These are phyloP conservation scores for Lathyrus oleraceus DNA, from an alignment of 306 rosid genomes.

Conservation along the genomic window DNA sequence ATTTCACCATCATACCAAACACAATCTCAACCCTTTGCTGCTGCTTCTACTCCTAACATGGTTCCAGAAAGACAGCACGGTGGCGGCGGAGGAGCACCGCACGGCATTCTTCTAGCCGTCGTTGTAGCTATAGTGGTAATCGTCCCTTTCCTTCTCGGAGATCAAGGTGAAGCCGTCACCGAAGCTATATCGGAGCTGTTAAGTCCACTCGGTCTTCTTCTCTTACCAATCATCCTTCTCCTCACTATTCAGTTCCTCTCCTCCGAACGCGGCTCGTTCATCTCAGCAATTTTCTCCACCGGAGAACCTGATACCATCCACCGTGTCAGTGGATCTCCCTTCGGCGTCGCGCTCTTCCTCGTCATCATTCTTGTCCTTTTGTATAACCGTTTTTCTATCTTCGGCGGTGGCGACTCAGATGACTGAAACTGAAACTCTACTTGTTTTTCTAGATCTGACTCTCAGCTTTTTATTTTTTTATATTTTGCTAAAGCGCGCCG, in stretches of 20 bases:
- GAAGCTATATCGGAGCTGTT: slow-evolving; percentile 72
- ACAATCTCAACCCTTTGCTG: neutral
- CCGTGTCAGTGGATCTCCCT: slow-evolving; percentile 76
- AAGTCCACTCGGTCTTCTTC: slow-evolving; percentile 80
- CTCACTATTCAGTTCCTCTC: slow-evolving; percentile 88
- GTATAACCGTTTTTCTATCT: slow-evolving; percentile 68
- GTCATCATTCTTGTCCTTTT: slow-evolving; percentile 64
- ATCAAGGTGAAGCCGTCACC: slow-evolving; percentile 75
- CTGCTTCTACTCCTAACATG: slow-evolving; percentile 19
- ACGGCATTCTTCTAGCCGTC: slow-evolving; percentile 62
- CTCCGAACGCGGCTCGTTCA: slow-evolving; percentile 75
- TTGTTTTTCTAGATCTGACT: slow-evolving; percentile 33
- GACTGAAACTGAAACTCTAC: slow-evolving; percentile 50
- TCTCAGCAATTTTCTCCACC: slow-evolving; percentile 67
- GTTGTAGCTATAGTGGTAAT: slow-evolving; percentile 63
- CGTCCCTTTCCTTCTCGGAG: slow-evolving; percentile 68
- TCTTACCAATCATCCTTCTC: slow-evolving; percentile 81
- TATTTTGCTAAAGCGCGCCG: no score
- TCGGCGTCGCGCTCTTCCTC: slow-evolving; percentile 83
- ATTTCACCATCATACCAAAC: neutral
- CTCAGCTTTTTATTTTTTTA: neutral
- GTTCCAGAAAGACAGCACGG: slow-evolving; percentile 54
- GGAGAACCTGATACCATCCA: slow-evolving; percentile 88
- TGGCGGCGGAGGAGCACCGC: slow-evolving; percentile 54
- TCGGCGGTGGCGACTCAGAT: slow-evolving; percentile 71